phyloP scores from a whole-genome alignment of 805 yeast species.

The Suhomyces xylopsoci region DNA sequence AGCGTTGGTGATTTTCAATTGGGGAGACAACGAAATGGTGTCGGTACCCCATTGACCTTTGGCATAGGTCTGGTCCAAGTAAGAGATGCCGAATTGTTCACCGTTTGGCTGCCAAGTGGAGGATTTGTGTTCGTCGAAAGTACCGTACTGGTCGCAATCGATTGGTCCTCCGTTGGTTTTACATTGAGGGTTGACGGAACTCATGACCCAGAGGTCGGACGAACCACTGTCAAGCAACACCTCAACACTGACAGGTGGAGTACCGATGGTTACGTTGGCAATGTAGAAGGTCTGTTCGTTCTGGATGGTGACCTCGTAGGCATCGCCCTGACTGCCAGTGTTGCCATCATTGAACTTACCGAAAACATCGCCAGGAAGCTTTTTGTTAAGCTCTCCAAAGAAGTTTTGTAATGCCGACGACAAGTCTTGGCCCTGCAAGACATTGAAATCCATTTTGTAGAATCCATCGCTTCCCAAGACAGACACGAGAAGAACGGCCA shows the following conservation, averaged over 20 bases:
- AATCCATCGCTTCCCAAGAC: slow-evolving; percentile 18
- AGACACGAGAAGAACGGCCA: slow-evolving; percentile 7
- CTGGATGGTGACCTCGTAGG: slow-evolving; percentile 4
- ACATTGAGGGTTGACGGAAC: slow-evolving; percentile 20
- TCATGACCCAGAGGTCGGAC: slow-evolving; percentile 62
- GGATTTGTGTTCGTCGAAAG: slow-evolving; percentile 16
- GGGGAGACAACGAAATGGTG: slow-evolving; percentile 13
- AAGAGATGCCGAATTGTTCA: slow-evolving; percentile 33
- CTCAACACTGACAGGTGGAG: slow-evolving; percentile 51
- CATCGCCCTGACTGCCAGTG: background rate
- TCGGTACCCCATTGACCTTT: slow-evolving; percentile 47
- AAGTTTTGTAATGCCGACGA: slow-evolving; percentile 15
- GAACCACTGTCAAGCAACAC: slow-evolving; percentile 76
- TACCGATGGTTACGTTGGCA: slow-evolving; percentile 43
- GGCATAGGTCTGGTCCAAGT: slow-evolving; percentile 50
- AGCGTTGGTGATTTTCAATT: slow-evolving; percentile 9
- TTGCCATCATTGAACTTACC: background rate
- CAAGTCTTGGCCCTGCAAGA: slow-evolving; percentile 19
- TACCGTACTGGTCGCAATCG: slow-evolving; percentile 18
- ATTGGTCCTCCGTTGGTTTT: slow-evolving; percentile 19
- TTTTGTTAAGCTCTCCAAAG: slow-evolving; percentile 5
- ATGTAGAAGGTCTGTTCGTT: slow-evolving; percentile 15
- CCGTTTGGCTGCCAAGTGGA: slow-evolving; percentile 12
- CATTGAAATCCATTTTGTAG: slow-evolving; percentile 22
- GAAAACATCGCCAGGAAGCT: background rate